Conservation (phyloP, 2,329 filamentous ascomycete species). For the Alternaria hordeiaustralica region DNA sequence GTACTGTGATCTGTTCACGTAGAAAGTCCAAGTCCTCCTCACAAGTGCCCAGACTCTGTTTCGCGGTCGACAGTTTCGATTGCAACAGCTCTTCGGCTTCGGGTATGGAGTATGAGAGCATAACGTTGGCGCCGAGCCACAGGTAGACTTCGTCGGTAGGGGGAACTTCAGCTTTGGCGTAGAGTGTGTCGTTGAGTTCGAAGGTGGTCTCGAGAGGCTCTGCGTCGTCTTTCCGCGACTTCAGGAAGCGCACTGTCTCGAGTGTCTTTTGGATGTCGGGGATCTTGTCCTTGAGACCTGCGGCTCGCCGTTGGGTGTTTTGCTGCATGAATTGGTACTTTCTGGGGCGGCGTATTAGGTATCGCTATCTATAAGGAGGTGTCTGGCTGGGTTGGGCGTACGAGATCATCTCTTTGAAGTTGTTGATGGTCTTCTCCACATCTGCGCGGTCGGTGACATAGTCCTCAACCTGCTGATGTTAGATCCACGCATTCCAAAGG, state of each 20-base stretch:
- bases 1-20: conserved; percentile 91
- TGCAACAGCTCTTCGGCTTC: conserved; percentile 83
- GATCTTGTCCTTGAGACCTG: conserved; percentile 89
- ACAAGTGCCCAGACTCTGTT: conserved; percentile 81
- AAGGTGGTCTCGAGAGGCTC: conserved; percentile 90
- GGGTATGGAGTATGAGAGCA: conserved; percentile 90
- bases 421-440: conserved; percentile 80
- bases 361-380: background rate
- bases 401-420: conserved; percentile 94
- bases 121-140: conserved; percentile 98
- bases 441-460: conserved; percentile 80
- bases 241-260: conserved; percentile 86
- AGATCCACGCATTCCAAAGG: background rate
- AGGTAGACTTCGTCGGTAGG: conserved; percentile 91
- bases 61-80: conserved; percentile 79
- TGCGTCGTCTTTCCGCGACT: conserved; percentile 70
- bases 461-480: conserved; percentile 68
- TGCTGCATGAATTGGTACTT: conserved; percentile 99
- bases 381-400: conserved; percentile 51
- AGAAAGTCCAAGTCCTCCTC: conserved; percentile 97
- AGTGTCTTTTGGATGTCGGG: conserved; percentile 96
- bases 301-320: conserved; percentile 83
- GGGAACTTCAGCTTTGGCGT: conserved; percentile 82
- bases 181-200: conserved; percentile 95
- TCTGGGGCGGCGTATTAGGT: conserved; percentile 55